Conservation (phyloP, 2,329 filamentous ascomycete genomes). For the Ceratocystis ficicola region DNA sequence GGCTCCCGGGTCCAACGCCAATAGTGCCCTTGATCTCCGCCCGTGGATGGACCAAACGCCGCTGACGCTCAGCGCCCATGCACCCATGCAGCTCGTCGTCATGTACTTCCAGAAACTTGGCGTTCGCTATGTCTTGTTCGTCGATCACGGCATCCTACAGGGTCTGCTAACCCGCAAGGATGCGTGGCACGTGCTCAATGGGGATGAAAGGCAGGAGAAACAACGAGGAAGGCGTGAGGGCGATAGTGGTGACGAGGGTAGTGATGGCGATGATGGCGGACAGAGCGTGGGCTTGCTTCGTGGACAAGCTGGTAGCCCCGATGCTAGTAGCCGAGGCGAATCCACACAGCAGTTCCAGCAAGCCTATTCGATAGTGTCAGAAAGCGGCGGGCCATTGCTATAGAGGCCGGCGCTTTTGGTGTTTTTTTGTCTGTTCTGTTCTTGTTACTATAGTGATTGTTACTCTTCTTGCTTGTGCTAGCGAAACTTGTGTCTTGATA, state of each 20-base stretch:
- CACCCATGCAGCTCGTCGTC: slow-evolving; percentile 70
- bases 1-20: slow-evolving; percentile 42
- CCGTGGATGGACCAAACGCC: slow-evolving; percentile 99
- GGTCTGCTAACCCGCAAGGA: slow-evolving; percentile 95
- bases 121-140: slow-evolving; percentile 78
- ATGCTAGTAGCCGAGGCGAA: neutral
- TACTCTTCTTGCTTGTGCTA: neutral
- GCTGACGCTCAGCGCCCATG: slow-evolving; percentile 69
- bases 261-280: slow-evolving; percentile 25
- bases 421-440: neutral
- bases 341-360: slow-evolving; percentile 2
- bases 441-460: neutral
- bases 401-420: neutral
- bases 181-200: slow-evolving; percentile 84
- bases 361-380: slow-evolving; percentile 2
- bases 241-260: slow-evolving; percentile 12
- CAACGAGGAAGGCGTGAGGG: neutral
- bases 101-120: slow-evolving; percentile 93
- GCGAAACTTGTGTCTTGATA: neutral
- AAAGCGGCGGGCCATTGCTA: neutral
- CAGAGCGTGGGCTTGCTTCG: slow-evolving; percentile 17
- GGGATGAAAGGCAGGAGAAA: slow-evolving; percentile 41
- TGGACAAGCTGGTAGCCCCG: neutral
- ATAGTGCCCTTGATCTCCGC: slow-evolving; percentile 62
- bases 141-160: slow-evolving; percentile 66